phyloP scores from a whole-genome alignment of 2,329 filamentous ascomycete genomes.

The Plectosphaerella cucumerina region DNA sequence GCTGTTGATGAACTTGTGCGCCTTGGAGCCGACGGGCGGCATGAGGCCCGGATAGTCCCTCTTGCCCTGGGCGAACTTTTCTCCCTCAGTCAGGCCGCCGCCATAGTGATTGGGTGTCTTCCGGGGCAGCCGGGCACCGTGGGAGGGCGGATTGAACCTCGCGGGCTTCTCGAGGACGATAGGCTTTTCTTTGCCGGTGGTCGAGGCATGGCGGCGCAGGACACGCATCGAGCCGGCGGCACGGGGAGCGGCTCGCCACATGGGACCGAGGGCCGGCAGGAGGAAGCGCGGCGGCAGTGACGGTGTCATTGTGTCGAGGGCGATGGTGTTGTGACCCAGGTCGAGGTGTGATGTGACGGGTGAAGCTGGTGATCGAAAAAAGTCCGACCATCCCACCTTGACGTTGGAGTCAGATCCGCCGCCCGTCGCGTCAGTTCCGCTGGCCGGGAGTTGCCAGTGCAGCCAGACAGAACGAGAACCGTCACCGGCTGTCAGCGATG shows the following conservation, averaged over 20 bases:
- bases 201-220: conserved; percentile 25
- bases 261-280: conserved; percentile 55
- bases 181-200: conserved; percentile 40
- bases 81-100: conserved; percentile 61
- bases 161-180: conserved; percentile 80
- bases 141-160: conserved; percentile 89
- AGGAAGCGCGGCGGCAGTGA: conserved; percentile 61
- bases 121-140: conserved; percentile 65
- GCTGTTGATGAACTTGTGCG: conserved; percentile 81
- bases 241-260: conserved; percentile 40
- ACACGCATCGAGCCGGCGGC: conserved; percentile 1
- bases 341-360: not conserved
- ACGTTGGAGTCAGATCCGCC: too few species aligned
- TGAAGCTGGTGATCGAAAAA: not conserved
- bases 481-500: too few species aligned
- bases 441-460: too few species aligned
- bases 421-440: too few species aligned
- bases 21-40: conserved; percentile 75
- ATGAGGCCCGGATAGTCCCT: conserved; percentile 86
- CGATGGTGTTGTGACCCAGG: not conserved
- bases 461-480: too few species aligned
- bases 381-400: not conserved
- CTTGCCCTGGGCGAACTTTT: conserved; percentile 60
- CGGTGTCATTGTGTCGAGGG: conserved; percentile 30
- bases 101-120: conserved; percentile 65